Evolutionary conservation across 1,284 basidiomycete species (phyloP).

Genomic region (Rhodotorula sp.): DNA sequence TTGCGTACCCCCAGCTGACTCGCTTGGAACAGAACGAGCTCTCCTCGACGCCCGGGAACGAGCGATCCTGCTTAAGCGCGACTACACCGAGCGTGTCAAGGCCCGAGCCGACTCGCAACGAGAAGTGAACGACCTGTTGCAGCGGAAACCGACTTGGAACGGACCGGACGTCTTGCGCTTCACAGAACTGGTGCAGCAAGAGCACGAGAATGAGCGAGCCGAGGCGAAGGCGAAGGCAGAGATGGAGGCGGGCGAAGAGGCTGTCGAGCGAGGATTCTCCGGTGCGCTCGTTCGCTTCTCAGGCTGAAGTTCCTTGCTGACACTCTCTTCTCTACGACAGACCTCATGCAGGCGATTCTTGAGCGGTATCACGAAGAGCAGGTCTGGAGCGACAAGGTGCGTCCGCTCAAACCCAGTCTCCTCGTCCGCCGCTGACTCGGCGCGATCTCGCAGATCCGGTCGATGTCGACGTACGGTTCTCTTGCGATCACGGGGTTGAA

Average conservation of each 20-base stretch:
- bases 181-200: slow-evolving; percentile 78
- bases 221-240: slow-evolving; percentile 67
- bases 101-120: slow-evolving; percentile 71
- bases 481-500: slow-evolving; percentile 80
- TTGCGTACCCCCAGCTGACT: too few species aligned
- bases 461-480: slow-evolving; percentile 83
- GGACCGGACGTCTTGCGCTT: slow-evolving; percentile 73
- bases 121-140: slow-evolving; percentile 84
- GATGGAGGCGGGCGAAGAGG: slow-evolving; percentile 67
- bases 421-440: background rate
- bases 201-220: slow-evolving; percentile 76
- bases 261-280: slow-evolving; percentile 78
- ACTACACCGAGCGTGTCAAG: slow-evolving; percentile 70
- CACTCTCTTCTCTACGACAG: slow-evolving; percentile 41
- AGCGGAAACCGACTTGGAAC: slow-evolving; percentile 77
- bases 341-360: slow-evolving; percentile 79
- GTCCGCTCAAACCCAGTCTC: background rate
- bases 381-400: slow-evolving; percentile 86
- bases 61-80: slow-evolving; percentile 59
- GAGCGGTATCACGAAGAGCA: slow-evolving; percentile 91
- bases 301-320: fast-evolving
- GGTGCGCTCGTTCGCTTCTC: slow-evolving; percentile 14
- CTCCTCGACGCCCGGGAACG: slow-evolving; percentile 28
- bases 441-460: slow-evolving; percentile 62
- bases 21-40: slow-evolving; percentile 25